Percentiles rank a stretch among this genome's conserved stretches.
Evolutionary conservation across 2,329 filamentous ascomycete species (phyloP).

Genomic region (Colletotrichum tanaceti): DNA sequence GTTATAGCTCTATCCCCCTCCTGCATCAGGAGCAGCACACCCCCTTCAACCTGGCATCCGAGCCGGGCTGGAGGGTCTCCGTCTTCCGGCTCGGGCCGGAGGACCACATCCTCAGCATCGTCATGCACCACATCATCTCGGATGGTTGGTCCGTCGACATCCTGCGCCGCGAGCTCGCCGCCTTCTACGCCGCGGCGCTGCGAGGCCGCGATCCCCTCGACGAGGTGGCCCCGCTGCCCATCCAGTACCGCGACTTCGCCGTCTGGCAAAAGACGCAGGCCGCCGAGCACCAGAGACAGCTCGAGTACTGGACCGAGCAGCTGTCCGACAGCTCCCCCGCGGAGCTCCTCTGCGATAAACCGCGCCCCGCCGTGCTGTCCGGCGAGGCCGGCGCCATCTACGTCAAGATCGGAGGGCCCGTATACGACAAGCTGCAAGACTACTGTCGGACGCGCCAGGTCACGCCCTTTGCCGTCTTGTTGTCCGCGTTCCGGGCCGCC

Average conservation of each 20-base stretch:
- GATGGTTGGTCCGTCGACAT: conserved; percentile 48
- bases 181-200: conserved; percentile 42
- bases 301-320: conserved; percentile 44
- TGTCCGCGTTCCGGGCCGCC: conserved; percentile 44
- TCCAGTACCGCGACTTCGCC: conserved; percentile 46
- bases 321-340: conserved; percentile 36
- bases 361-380: background rate
- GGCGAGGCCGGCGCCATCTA: conserved; percentile 23
- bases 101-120: conserved; percentile 44
- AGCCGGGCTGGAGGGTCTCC: conserved; percentile 43
- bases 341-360: conserved; percentile 23
- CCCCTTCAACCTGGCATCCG: conserved; percentile 43
- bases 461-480: conserved; percentile 39
- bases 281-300: conserved; percentile 39
- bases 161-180: conserved; percentile 41
- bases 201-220: conserved; percentile 35
- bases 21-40: conserved; percentile 40
- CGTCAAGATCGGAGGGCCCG: conserved; percentile 29
- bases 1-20: too few species aligned
- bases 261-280: conserved; percentile 44
- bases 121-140: conserved; percentile 48
- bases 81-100: conserved; percentile 36
- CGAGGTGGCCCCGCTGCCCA: conserved; percentile 39
- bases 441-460: conserved; percentile 35
- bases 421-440: conserved; percentile 21